Percentiles rank a stretch among this genome's conserved stretches.
Evolutionary conservation across 805 yeast genomes (phyloP).

Genomic region (Sugiyamaella chiloensis): DNA sequence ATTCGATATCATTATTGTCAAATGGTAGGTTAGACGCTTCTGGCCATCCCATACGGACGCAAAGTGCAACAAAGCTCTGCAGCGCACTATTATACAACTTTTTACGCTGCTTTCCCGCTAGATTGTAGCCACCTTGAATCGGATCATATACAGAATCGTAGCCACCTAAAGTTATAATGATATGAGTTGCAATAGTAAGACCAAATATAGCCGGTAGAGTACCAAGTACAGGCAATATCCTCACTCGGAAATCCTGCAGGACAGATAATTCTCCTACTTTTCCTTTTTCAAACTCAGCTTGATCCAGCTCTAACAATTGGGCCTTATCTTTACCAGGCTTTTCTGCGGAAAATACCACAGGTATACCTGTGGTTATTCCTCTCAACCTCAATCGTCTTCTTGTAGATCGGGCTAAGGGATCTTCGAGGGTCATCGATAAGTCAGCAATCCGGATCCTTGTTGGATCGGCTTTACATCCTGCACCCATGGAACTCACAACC

Average conservation of each 20-base stretch:
- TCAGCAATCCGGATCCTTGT: slow-evolving; percentile 88
- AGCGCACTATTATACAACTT: slow-evolving; percentile 81
- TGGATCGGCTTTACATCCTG: slow-evolving; percentile 95
- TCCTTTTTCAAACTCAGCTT: slow-evolving; percentile 76
- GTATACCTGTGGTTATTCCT: slow-evolving; percentile 73
- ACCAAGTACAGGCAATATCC: slow-evolving; percentile 93
- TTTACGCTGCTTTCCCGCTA: slow-evolving; percentile 76
- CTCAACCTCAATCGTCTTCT: slow-evolving; percentile 77
- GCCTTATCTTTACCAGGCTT: slow-evolving; percentile 97
- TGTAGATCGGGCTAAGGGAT: slow-evolving; percentile 83
- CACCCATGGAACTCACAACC: slow-evolving; percentile 94
- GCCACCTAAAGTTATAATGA: slow-evolving; percentile 75
- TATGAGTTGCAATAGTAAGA: slow-evolving; percentile 78
- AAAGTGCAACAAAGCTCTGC: slow-evolving; percentile 84
- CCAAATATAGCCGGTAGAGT: slow-evolving; percentile 98
- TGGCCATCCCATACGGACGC: slow-evolving; percentile 64
- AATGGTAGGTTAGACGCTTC: slow-evolving; percentile 69
- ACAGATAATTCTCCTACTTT: slow-evolving; percentile 85
- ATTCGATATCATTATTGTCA: slow-evolving; percentile 68
- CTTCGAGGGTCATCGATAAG: slow-evolving; percentile 86
- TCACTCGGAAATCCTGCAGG: slow-evolving; percentile 81
- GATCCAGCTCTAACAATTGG: slow-evolving; percentile 75
- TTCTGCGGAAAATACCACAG: slow-evolving; percentile 89
- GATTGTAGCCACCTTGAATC: slow-evolving; percentile 59
- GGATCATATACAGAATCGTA: slow-evolving; percentile 45